Base-by-base conservation (phyloP, 1,284 basidiomycete genomes). In the Anthracocystis panici-leucophaei region DNA sequence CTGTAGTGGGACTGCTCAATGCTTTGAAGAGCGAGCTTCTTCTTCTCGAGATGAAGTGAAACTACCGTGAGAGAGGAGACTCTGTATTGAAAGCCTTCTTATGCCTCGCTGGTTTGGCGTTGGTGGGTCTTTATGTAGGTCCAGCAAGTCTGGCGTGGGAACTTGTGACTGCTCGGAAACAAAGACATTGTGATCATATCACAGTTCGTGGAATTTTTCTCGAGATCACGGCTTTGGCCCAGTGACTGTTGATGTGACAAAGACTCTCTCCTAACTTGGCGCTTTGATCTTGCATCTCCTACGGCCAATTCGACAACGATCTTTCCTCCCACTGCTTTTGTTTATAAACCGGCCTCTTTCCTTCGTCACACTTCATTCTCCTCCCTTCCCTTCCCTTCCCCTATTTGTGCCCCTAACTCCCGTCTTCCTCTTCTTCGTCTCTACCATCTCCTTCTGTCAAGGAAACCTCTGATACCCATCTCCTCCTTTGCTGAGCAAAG, bases 51-150 rank as follows among this genome's bases (percentile, higher is more conserved):
- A 42, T 42, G n/a, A 42, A 20, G 18, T 41, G 40, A n/a, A n/a
- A n/a, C n/a, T n/a, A 42, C 20, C 4, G 7, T 42, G n/a, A 9
- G 5, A 14, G 18, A 42, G 35, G 9, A 6, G 8, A 42, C 3
- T 20, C 4, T 48, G 9, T 9, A 20, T 9, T 33, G n/a, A 49
- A 38, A 51, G 38, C 38, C 11, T 42, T 54, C 4, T 38, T 5
- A 16, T 16, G 11, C 21, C 21, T 18, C 27, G 21, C 8, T 29
- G 29, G 46, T 27, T 29, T 7, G 12, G 14, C 21, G 23, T 25
- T 25, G 23, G 48, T 49, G 48, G 48, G 29, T 38, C 29, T 49
- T 49, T 27, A 48, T 48, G 46, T 48, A 49, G 48, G 48, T 12
- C 3, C 29, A 6, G 48, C 11, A 27, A 27, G 48, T 31, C 18